Conservation (phyloP, 768 basidiomycete species). For the Pleurotus tuber-regium region DNA sequence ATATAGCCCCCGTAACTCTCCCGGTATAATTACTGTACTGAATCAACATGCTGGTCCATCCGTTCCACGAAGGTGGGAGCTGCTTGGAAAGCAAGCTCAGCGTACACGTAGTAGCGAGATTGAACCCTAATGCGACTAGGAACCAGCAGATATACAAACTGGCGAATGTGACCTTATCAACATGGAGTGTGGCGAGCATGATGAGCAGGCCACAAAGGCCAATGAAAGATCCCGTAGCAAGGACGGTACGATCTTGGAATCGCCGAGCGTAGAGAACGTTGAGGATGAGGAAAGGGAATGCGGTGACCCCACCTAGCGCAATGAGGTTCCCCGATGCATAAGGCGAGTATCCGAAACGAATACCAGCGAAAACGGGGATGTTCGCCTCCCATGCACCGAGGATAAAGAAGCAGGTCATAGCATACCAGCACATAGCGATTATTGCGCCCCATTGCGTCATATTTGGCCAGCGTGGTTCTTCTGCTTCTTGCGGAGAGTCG, state of each 20-base stretch:
- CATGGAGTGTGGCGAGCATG: slow-evolving; percentile 13
- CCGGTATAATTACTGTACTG: slow-evolving; percentile 71
- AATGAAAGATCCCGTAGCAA: slow-evolving; percentile 33
- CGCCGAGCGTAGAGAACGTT: slow-evolving; percentile 43
- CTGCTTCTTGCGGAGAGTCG: slow-evolving; percentile 10
- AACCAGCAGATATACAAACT: slow-evolving; percentile 68
- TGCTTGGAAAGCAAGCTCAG: slow-evolving; percentile 68
- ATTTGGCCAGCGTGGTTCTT: slow-evolving; percentile 14
- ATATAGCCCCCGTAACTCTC: slow-evolving; percentile 63
- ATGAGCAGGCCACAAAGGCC: slow-evolving; percentile 13
- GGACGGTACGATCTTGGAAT: slow-evolving; percentile 46
- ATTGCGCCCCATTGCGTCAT: slow-evolving; percentile 43
- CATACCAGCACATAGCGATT: slow-evolving; percentile 53
- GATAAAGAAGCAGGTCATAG: slow-evolving; percentile 61
- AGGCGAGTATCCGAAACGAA: slow-evolving; percentile 39
- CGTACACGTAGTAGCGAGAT: slow-evolving; percentile 68
- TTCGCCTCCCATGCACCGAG: slow-evolving; percentile 59
- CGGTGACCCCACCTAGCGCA: slow-evolving; percentile 44
- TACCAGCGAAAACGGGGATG: slow-evolving; percentile 45
- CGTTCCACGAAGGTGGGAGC: slow-evolving; percentile 61
- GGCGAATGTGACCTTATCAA: slow-evolving; percentile 16
- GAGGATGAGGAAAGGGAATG: slow-evolving; percentile 49
- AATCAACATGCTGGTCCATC: slow-evolving; percentile 51
- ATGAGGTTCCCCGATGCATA: slow-evolving; percentile 47
- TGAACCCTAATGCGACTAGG: slow-evolving; percentile 69